Percentiles rank a stretch among this genome's conserved stretches.
Conservation (phyloP, 352 stramenopile species). For the Phytopythium montanum region DNA sequence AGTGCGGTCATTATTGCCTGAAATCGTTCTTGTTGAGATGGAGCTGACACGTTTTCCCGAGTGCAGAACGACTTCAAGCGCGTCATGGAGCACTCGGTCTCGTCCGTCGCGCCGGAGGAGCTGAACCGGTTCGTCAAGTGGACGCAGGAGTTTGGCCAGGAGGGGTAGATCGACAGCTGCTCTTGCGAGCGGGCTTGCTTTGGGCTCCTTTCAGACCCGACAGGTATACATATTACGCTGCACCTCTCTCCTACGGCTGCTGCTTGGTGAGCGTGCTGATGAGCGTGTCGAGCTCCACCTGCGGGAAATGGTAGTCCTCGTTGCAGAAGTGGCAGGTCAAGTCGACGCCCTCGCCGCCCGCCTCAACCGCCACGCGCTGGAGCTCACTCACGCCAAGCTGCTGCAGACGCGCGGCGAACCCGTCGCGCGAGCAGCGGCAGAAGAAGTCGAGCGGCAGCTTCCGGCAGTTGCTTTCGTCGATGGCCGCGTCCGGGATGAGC, state of each 20-base stretch:
- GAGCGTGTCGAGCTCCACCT: slow-evolving; percentile 35
- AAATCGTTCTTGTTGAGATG: too few species aligned
- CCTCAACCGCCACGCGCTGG: slow-evolving; percentile 42
- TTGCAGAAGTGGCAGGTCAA: slow-evolving; percentile 88
- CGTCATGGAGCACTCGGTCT: slow-evolving; percentile 93
- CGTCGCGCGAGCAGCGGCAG: slow-evolving; percentile 78
- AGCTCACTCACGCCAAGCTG: slow-evolving; percentile 51
- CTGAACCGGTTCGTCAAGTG: slow-evolving; percentile 97
- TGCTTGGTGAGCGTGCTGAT: slow-evolving; percentile 27
- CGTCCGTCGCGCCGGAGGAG: slow-evolving; percentile 96
- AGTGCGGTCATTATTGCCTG: background rate
- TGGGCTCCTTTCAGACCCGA: background rate
- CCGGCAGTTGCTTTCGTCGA: slow-evolving; percentile 52
- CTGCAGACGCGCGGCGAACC: slow-evolving; percentile 47
- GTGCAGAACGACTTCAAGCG: slow-evolving; percentile 93
- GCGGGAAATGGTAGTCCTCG: slow-evolving; percentile 63
- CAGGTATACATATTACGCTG: slow-evolving; percentile 3
- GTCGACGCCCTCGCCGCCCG: slow-evolving; percentile 49
- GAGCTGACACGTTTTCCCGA: background rate
- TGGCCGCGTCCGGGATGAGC: slow-evolving; percentile 63
- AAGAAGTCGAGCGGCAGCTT: slow-evolving; percentile 76
- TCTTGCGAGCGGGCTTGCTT: slow-evolving; percentile 2
- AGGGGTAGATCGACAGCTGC: slow-evolving; percentile 74
- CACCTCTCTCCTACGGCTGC: slow-evolving; percentile 11
- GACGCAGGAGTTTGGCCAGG: slow-evolving; percentile 99